Evolutionary conservation across 192 early-diverging fungal genomes (phyloP), one percentile per base, ranked within the genome.

Genomic region (Podochytrium sp.): DNA sequence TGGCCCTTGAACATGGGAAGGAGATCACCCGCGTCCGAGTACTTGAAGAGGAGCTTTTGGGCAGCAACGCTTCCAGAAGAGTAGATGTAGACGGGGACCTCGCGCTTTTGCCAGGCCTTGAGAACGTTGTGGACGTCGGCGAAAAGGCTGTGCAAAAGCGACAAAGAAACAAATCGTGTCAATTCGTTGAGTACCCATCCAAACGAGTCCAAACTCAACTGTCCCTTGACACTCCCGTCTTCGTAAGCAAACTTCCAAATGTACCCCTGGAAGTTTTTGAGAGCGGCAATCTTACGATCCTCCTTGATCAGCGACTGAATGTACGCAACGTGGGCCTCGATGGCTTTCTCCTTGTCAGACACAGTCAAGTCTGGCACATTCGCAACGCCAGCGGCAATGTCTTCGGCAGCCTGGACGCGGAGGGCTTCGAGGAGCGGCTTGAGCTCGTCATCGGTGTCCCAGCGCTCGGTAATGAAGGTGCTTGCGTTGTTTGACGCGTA

Each of bases 31-130:
- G 33, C 32, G 7, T 71, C 69, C 1, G 43, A 51, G 30, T n/a
- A 65, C 25, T 27, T 89, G 81, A 99, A 97, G 7, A 99, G 78
- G 12, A 97, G 84, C 80, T 98, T 98, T 69, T 99, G 97, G 0
- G 96, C 97, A 39, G 84, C 80, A 3, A 99, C 86, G 53, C 94
- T 96, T 10, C 97, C 97, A 68, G 96, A 98, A 32, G 96, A 97
- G 85, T 98, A 99, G 38, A 99, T 97, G 75, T 91, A 97, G 47
- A 98, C 84, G 69, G 83, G 84, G 47, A 86, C 82, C 29, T 84
- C 86, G 3, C 73, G 7, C 29, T 34, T 63, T 27, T 75, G 81
- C 96, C 95, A 98, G 29, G 77, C 55, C 7, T 90, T 79, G 0
- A 99, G 86, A 1, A 91, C 91, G 10, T 86, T 84, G 3, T 92